These are phyloP conservation scores for Litsea cubeba DNA, from an alignment of 164 flowering plant genomes.

Conservation along the genomic window DNA sequence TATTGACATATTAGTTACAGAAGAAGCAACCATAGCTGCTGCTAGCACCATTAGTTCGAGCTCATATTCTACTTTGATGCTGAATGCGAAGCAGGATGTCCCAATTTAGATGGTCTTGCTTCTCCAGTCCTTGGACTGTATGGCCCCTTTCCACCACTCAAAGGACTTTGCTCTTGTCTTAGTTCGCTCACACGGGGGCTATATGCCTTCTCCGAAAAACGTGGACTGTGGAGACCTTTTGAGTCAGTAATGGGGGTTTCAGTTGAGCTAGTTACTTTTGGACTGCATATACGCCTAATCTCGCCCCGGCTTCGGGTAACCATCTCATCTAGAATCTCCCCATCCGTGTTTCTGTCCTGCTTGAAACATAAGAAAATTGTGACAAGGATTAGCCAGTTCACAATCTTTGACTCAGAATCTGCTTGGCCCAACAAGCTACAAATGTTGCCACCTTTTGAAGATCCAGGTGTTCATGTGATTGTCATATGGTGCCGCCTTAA, in stretches of 20 bases:
- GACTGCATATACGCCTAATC: slow-evolving; percentile 58
- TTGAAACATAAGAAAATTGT: background rate
- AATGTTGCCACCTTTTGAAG: background rate
- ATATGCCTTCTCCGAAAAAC: slow-evolving; percentile 30
- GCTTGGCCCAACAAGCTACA: background rate
- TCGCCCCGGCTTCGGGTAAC: slow-evolving; percentile 96
- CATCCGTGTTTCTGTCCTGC: slow-evolving; percentile 59
- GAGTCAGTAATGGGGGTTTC: slow-evolving; percentile 61
- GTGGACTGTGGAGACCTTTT: slow-evolving; percentile 51
- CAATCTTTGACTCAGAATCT: background rate
- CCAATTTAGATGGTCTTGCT: slow-evolving; percentile 43
- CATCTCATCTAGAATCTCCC: slow-evolving; percentile 76
- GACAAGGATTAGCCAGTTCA: background rate
- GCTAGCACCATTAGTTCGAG: background rate
- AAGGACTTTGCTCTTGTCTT: slow-evolving; percentile 52
- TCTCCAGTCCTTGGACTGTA: slow-evolving; percentile 47
- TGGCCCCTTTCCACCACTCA: slow-evolving; percentile 29
- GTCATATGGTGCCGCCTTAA: background rate
- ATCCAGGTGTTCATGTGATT: background rate
- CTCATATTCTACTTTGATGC: slow-evolving; percentile 4
- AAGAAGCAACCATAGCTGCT: background rate
- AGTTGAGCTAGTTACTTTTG: slow-evolving; percentile 82
- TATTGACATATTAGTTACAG: background rate
- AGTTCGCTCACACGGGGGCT: slow-evolving; percentile 70
- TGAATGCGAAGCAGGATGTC: slow-evolving; percentile 38